A percentile compares a stretch with the other conserved stretches of the same genome.
phyloP scores from a whole-genome alignment of 2,329 filamentous ascomycete species.

The Alternaria postmessia region DNA sequence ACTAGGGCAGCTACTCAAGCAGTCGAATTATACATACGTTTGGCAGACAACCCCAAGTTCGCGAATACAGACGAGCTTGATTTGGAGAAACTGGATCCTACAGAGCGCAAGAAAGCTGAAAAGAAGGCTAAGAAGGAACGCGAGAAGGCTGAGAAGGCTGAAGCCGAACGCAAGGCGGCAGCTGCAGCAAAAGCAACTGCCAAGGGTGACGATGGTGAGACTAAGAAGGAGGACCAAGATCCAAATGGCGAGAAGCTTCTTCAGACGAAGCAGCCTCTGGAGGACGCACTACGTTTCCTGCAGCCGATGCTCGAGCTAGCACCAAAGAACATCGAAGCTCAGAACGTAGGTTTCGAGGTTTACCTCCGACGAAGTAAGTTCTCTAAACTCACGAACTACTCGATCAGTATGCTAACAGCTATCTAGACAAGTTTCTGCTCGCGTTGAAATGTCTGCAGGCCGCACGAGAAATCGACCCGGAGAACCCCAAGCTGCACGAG shows the following conservation, averaged over 20 bases:
- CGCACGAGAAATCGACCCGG: conserved; percentile 71
- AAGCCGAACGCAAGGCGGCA: conserved; percentile 80
- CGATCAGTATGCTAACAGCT: conserved; percentile 4
- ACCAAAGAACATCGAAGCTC: conserved; percentile 80
- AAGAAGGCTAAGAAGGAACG: conserved; percentile 89
- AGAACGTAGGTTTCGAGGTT: conserved; percentile 89
- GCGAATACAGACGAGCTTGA: conserved; percentile 69
- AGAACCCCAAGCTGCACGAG: conserved; percentile 77
- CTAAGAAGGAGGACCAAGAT: conserved; percentile 90
- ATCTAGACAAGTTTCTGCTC: conserved; percentile 81
- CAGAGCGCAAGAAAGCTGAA: conserved; percentile 82
- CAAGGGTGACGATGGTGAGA: conserved; percentile 67
- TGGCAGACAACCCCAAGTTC: conserved; percentile 77
- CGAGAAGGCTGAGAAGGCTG: conserved; percentile 75
- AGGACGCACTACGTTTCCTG: conserved; percentile 87
- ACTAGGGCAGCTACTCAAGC: conserved; percentile 83
- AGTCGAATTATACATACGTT: conserved; percentile 78
- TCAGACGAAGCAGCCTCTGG: conserved; percentile 81
- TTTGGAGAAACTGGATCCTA: conserved; percentile 59
- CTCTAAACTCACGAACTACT: not conserved
- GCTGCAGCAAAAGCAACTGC: conserved; percentile 67
- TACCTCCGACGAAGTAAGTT: conserved; percentile 81
- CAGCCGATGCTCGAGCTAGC: conserved; percentile 81
- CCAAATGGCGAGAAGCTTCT: conserved; percentile 82
- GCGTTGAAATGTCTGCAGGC: conserved; percentile 86